These are phyloP conservation scores for Fagopyrum homotropicum DNA, from an alignment of 148 eudicot species.

Conservation along the genomic window DNA sequence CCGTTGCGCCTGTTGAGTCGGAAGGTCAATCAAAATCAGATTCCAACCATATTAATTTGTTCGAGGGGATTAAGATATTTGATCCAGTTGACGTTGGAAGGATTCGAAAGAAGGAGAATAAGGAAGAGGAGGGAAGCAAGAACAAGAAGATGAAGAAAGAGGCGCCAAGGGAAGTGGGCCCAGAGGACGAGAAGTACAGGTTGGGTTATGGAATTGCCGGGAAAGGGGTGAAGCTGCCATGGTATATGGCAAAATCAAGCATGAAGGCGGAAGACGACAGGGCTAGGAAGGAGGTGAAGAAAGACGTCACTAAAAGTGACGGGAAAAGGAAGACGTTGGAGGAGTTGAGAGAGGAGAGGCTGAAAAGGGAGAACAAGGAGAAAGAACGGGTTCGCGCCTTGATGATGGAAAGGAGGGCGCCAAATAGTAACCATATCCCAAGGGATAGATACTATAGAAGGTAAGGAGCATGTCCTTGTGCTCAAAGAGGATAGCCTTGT, in stretches of 20 bases:
- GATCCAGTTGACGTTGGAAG: conserved; percentile 47
- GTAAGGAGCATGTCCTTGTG: conserved; percentile 19
- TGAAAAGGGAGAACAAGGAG: conserved; percentile 79
- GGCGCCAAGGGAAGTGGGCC: conserved; percentile 49
- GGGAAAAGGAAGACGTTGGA: conserved; percentile 54
- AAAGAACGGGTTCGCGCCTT: conserved; percentile 65
- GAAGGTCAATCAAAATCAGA: conserved; percentile 32
- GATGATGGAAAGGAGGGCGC: conserved; percentile 35
- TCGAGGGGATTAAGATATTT: conserved; percentile 86
- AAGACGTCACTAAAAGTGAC: background rate
- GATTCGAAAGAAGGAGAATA: conserved; percentile 21
- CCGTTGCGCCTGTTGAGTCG: conserved; percentile 1
- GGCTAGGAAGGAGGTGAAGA: conserved; percentile 14
- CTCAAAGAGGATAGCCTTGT: too few relatives aligned
- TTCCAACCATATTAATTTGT: conserved; percentile 73
- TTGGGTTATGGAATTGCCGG: conserved; percentile 89
- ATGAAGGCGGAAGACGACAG: conserved; percentile 12
- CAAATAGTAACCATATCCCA: conserved; percentile 12
- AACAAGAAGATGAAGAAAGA: conserved; percentile 51
- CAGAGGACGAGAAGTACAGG: conserved; percentile 83
- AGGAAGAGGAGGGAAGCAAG: conserved; percentile 35
- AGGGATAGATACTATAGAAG: conserved; percentile 24
- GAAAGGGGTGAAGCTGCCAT: conserved; percentile 80
- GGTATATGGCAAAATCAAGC: conserved; percentile 56
- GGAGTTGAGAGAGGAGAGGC: conserved; percentile 79